Conservation (phyloP, 163 green algal species). For the Chlamydomonas reinhardtii region DNA sequence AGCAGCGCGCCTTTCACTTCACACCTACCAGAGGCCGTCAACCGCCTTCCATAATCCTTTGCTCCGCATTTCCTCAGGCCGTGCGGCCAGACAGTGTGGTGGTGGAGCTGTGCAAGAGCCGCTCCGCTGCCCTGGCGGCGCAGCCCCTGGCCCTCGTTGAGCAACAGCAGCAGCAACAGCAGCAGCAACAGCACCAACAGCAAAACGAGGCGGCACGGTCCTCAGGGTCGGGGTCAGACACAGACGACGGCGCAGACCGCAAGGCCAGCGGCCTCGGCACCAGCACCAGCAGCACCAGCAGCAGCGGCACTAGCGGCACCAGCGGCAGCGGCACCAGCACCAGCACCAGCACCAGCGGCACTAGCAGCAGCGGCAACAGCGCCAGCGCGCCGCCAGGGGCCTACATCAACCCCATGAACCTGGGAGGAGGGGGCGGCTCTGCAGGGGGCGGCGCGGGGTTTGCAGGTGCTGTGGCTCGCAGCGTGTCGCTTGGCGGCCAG, state of each 20-base stretch:
- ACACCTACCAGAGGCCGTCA: too few species aligned
- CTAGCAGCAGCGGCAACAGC: background rate
- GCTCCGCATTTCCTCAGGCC: constrained; percentile 37
- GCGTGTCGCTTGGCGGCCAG: constrained; percentile 76
- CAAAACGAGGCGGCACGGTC: background rate
- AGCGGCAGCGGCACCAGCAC: background rate
- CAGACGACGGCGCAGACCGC: background rate
- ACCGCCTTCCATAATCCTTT: too few species aligned
- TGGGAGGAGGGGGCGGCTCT: constrained; percentile 11
- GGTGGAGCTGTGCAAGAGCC: constrained; percentile 89
- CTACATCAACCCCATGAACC: constrained; percentile 30
- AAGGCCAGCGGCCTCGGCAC: background rate
- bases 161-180: too few species aligned
- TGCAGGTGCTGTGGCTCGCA: constrained; percentile 66
- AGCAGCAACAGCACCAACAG: too few species aligned
- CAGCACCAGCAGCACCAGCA: background rate
- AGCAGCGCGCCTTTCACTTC: too few species aligned
- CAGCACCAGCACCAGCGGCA: background rate
- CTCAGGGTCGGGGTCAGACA: background rate
- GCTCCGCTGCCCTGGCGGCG: constrained; percentile 65
- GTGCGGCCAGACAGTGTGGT: constrained; percentile 86
- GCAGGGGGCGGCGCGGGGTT: constrained; percentile 63
- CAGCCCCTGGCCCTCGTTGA: too few species aligned
- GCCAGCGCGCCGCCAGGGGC: background rate
- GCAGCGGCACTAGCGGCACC: background rate